These are phyloP conservation scores for Sugiyamaella xylanicola DNA, from an alignment of 1,139 yeast species.

Conservation along the genomic window DNA sequence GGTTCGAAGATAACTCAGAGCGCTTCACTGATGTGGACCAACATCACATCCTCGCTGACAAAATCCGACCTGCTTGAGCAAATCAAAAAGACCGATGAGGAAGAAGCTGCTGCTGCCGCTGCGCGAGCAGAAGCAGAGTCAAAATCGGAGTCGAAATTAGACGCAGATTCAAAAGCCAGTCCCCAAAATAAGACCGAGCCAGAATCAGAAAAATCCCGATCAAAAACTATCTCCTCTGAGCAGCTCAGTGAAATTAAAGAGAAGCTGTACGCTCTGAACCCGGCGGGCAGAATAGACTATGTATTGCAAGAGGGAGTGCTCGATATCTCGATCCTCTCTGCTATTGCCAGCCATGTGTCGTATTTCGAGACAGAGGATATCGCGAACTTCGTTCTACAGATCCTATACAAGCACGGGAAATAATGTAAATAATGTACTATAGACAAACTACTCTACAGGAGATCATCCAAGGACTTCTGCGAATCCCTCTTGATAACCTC, in stretches of 20 bases:
- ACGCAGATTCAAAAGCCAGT: conserved; percentile 3
- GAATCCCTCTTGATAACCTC: conserved; percentile 83
- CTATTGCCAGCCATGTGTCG: conserved; percentile 82
- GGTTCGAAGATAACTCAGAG: conserved; percentile 48
- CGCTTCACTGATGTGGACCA: conserved; percentile 51
- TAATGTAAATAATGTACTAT: conserved; percentile 16
- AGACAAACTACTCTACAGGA: conserved; percentile 5
- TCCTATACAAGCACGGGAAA: conserved; percentile 7
- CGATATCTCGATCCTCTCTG: conserved; percentile 76
- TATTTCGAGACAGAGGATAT: conserved; percentile 87
- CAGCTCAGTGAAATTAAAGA: conserved; percentile 34
- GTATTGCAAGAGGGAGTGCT: conserved; percentile 76
- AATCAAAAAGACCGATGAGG: conserved; percentile 16
- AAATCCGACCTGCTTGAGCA: conserved; percentile 18
- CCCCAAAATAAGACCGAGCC: too few species aligned
- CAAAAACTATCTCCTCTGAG: conserved; percentile 14
- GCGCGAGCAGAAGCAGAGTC: neutral
- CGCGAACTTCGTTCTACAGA: conserved; percentile 66
- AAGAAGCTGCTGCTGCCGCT: conserved; percentile 13
- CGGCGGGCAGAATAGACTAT: conserved; percentile 79
- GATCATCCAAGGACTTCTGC: conserved; percentile 39
- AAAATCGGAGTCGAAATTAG: neutral
- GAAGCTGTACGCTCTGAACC: conserved; percentile 47
- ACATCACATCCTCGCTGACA: conserved; percentile 22
- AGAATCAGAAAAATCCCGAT: too few species aligned